phyloP scores from a whole-genome alignment of 768 basidiomycete genomes.

The Suillus subalutaceus region DNA sequence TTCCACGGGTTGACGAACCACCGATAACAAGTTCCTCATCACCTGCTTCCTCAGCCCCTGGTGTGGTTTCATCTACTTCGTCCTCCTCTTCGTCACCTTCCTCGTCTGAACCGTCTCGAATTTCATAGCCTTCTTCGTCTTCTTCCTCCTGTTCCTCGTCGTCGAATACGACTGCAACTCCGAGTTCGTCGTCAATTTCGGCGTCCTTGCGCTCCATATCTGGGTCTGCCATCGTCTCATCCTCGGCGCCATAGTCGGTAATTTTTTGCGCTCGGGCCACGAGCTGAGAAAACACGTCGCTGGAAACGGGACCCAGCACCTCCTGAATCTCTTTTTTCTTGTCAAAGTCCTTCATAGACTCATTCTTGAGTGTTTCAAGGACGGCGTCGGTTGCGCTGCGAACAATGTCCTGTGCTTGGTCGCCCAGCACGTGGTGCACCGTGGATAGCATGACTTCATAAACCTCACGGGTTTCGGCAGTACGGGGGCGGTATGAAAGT shows the following conservation, averaged over 20 bases:
- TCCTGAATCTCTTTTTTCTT: slow-evolving; percentile 94
- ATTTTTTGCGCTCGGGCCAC: slow-evolving; percentile 90
- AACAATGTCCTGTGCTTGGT: slow-evolving; percentile 95
- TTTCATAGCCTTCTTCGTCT: slow-evolving; percentile 86
- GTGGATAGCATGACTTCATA: slow-evolving; percentile 89
- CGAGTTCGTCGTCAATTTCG: slow-evolving; percentile 93
- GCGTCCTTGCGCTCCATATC: slow-evolving; percentile 82
- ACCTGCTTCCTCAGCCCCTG: slow-evolving; percentile 47
- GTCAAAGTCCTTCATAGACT: slow-evolving; percentile 92
- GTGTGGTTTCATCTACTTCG: slow-evolving; percentile 40
- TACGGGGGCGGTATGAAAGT: slow-evolving; percentile 88
- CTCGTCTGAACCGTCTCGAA: slow-evolving; percentile 79
- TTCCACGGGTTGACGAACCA: slow-evolving; percentile 50
- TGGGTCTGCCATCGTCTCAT: slow-evolving; percentile 76
- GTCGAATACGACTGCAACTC: slow-evolving; percentile 98
- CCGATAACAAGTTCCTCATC: slow-evolving; percentile 82
- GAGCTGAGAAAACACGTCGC: slow-evolving; percentile 81
- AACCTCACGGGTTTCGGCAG: slow-evolving; percentile 91
- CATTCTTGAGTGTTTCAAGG: slow-evolving; percentile 86
- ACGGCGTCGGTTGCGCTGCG: slow-evolving; percentile 94
- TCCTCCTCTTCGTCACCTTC: slow-evolving; percentile 66
- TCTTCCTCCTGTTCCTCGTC: slow-evolving; percentile 97
- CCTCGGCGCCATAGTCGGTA: slow-evolving; percentile 92
- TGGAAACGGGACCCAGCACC: slow-evolving; percentile 61
- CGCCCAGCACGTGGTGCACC: slow-evolving; percentile 84